These are phyloP conservation scores for Galerina sulciceps DNA, from an alignment of 768 basidiomycete species.

Conservation along the genomic window DNA sequence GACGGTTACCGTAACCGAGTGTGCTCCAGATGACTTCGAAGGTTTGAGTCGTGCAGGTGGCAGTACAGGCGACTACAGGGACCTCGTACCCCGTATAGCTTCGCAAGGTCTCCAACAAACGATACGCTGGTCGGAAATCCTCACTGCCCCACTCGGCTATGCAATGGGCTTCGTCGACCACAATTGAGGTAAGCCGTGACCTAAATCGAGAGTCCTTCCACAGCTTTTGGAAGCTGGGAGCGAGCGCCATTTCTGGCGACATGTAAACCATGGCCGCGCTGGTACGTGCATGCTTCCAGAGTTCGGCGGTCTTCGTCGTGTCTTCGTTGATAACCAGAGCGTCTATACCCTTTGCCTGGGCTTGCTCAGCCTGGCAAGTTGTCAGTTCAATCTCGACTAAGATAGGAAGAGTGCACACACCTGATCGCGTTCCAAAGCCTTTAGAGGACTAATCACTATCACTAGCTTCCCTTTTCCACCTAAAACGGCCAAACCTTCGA, in stretches of 20 bases:
- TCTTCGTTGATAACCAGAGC: background rate
- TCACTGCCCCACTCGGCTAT: conserved; percentile 29
- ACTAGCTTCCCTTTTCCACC: background rate
- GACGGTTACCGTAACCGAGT: conserved; percentile 11
- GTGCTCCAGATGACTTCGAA: conserved; percentile 30
- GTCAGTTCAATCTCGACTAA: no score
- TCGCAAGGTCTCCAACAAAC: conserved; percentile 22
- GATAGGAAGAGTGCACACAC: background rate
- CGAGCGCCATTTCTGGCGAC: conserved; percentile 24
- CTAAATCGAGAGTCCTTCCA: no score
- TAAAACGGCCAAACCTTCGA: background rate
- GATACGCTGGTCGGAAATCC: conserved; percentile 26
- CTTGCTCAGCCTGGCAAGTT: background rate
- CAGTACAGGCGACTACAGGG: conserved; percentile 32
- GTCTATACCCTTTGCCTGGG: background rate
- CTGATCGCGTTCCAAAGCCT: conserved; percentile 1
- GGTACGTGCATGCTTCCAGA: no score
- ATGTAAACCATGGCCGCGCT: conserved; percentile 27
- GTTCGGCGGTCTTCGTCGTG: background rate
- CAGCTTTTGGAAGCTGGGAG: no score
- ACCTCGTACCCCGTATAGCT: conserved; percentile 28
- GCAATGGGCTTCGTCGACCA: conserved; percentile 25
- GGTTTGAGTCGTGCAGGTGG: conserved; percentile 25
- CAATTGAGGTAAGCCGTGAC: conserved; percentile 4
- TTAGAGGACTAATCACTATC: background rate